Conservation (phyloP, 1,139 yeast genomes). For the Candida neerlandica region DNA sequence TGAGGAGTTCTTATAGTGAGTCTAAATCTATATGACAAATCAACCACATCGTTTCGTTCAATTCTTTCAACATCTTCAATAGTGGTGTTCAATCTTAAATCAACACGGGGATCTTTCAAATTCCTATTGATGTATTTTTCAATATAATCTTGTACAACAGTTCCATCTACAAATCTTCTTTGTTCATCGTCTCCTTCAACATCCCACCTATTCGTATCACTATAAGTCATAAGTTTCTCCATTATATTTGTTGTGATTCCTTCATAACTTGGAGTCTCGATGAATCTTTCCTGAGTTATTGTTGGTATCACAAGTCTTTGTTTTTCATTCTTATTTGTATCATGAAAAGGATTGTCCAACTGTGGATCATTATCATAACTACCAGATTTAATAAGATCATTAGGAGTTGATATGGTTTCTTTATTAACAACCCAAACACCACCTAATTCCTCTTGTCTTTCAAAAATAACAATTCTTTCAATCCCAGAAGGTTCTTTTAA, state of each 20-base stretch:
- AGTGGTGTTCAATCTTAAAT: constrained; percentile 34
- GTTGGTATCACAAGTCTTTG: constrained; percentile 13
- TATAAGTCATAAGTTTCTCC: constrained; percentile 48
- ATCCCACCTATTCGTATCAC: constrained; percentile 39
- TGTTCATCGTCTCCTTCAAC: constrained; percentile 27
- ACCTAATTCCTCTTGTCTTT: constrained; percentile 31
- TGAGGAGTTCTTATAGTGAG: constrained; percentile 32
- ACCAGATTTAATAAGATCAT: constrained; percentile 27
- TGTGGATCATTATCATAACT: constrained; percentile 30
- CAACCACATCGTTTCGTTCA: constrained; percentile 14
- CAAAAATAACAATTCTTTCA: constrained; percentile 28
- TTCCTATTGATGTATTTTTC: constrained; percentile 34
- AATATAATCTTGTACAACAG: constrained; percentile 34
- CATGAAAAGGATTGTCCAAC: constrained; percentile 30
- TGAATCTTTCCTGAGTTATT: constrained; percentile 25
- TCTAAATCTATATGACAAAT: constrained; percentile 27
- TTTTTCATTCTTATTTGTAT: not conserved
- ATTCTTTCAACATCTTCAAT: constrained; percentile 40
- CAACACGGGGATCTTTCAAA: constrained; percentile 18
- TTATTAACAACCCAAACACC: constrained; percentile 38
- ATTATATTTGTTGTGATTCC: constrained; percentile 44
- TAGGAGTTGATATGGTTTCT: constrained; percentile 24
- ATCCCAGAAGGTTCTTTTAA: constrained; percentile 30
- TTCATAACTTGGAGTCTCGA: constrained; percentile 42
- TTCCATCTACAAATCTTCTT: constrained; percentile 30